A percentile compares a stretch with the other conserved stretches of the same genome.
phyloP scores from a whole-genome alignment of 257 asterid genomes.

The Ilex aquifolium region DNA sequence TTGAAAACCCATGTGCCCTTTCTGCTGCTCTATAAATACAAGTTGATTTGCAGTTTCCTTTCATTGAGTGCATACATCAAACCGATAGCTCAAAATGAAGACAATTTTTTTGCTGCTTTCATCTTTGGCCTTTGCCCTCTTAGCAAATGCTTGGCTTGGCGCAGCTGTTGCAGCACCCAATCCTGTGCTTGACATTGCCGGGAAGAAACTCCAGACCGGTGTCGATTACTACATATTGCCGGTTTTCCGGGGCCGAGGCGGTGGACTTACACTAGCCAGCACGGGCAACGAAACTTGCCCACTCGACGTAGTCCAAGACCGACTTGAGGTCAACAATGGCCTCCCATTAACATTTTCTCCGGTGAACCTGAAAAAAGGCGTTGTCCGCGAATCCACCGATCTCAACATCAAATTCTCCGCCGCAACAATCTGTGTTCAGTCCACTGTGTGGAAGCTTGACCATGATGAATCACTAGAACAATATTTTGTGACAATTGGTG shows the following conservation, averaged over 20 bases:
- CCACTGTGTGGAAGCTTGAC: slow-evolving; percentile 11
- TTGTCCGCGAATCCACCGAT: background rate
- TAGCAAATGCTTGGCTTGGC: too few species aligned
- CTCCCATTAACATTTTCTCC: background rate
- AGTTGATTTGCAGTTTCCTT: too few species aligned
- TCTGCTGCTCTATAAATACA: too few species aligned
- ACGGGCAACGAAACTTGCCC: slow-evolving; percentile 1
- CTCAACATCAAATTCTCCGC: slow-evolving; percentile 3
- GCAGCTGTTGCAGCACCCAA: background rate
- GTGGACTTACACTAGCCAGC: background rate
- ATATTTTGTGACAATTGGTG: slow-evolving; percentile 11
- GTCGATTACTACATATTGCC: slow-evolving; percentile 7
- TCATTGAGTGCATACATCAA: too few species aligned
- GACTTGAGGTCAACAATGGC: slow-evolving; percentile 1
- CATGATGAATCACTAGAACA: background rate
- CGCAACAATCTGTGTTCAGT: background rate
- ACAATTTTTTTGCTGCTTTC: too few species aligned
- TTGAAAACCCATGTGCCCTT: too few species aligned
- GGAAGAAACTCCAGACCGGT: background rate
- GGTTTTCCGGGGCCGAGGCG: background rate
- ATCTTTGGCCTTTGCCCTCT: too few species aligned
- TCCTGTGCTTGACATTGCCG: background rate
- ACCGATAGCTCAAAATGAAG: too few species aligned
- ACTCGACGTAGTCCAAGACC: background rate
- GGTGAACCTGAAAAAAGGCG: background rate